Evolutionary conservation across 345 rosid species (phyloP).

Genomic region (Raphanus sativus): DNA sequence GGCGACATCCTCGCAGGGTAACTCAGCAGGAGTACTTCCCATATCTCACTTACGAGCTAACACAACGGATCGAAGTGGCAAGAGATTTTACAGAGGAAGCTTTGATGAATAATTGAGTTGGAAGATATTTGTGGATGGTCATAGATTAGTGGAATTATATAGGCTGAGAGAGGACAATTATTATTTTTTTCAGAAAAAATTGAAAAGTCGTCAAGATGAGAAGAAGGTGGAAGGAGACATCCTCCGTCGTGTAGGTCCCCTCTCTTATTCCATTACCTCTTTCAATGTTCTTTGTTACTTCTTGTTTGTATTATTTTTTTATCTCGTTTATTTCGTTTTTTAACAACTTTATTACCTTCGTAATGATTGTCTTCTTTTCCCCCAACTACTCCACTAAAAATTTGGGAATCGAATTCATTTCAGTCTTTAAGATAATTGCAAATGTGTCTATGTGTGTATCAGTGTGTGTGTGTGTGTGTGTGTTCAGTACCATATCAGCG

Average conservation of each 20-base stretch:
- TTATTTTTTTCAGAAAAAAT: background rate
- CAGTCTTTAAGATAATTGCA: background rate
- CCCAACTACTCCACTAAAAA: background rate
- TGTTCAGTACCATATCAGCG: background rate
- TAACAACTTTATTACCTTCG: background rate
- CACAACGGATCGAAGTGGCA: background rate
- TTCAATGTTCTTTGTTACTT: background rate
- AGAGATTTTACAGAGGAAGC: background rate
- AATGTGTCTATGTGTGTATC: no score
- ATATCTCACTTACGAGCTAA: slow-evolving; percentile 2
- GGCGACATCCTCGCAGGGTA: slow-evolving; percentile 44
- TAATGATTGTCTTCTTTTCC: background rate
- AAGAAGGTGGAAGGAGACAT: background rate
- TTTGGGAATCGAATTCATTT: background rate
- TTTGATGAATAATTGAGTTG: background rate
- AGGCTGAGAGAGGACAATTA: background rate
- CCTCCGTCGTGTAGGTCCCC: background rate
- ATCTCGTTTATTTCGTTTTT: background rate
- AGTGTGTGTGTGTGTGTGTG: background rate
- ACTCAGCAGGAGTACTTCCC: slow-evolving; percentile 34
- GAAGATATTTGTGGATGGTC: background rate
- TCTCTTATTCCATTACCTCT: background rate
- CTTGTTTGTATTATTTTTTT: background rate
- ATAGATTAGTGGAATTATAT: background rate
- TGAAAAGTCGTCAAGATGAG: background rate